Conservation (phyloP, 2,329 filamentous ascomycete genomes). For the Talaromyces amestolkiae region DNA sequence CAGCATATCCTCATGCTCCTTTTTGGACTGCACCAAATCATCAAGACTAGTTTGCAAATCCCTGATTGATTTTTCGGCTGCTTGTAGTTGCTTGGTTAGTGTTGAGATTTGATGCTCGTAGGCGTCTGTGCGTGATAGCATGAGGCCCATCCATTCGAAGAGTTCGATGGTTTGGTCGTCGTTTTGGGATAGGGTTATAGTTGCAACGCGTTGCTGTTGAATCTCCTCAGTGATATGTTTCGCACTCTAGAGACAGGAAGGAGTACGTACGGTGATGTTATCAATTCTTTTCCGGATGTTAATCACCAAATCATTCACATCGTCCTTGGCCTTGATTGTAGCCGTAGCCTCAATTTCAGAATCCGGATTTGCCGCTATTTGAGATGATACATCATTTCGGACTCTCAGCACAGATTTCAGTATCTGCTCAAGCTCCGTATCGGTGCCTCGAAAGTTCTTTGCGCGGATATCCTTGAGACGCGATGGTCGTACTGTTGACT, state of each 20-base stretch:
- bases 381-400: conserved; percentile 20
- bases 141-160: conserved; percentile 56
- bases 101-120: conserved; percentile 44
- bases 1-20: conserved; percentile 56
- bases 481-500: conserved; percentile 35
- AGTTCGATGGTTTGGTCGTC: conserved; percentile 56
- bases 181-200: conserved; percentile 51
- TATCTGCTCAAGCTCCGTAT: conserved; percentile 43
- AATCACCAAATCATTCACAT: conserved; percentile 38
- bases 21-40: conserved; percentile 57
- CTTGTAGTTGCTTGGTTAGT: conserved; percentile 40
- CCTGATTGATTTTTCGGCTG: conserved; percentile 51
- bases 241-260: conserved; percentile 9
- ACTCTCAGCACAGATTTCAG: conserved; percentile 37
- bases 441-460: conserved; percentile 44
- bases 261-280: conserved; percentile 47
- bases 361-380: conserved; percentile 14
- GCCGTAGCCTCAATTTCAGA: conserved; percentile 35
- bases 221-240: conserved; percentile 22
- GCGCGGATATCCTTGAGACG: conserved; percentile 38
- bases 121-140: conserved; percentile 44
- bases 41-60: conserved; percentile 56
- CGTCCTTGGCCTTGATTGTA: conserved; percentile 25
- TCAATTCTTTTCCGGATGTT: conserved; percentile 45
- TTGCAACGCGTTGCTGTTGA: conserved; percentile 52